Evolutionary conservation across 164 flowering plant species (phyloP).

Genomic region (Liquidambar formosana): DNA sequence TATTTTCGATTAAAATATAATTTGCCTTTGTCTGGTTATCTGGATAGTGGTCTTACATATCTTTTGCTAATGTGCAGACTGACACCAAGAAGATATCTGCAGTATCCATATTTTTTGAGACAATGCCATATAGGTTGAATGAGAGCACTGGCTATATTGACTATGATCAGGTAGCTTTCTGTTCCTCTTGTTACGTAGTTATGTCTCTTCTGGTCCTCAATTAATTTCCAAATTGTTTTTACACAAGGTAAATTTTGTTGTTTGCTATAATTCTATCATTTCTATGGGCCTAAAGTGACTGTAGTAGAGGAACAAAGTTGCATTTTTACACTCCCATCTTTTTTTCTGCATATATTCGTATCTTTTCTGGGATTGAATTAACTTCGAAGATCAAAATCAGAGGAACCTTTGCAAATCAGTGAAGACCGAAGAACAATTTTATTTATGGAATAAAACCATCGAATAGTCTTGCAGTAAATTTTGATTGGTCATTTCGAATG

Average conservation of each 20-base stretch:
- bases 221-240: not conserved
- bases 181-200: not conserved
- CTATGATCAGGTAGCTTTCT: slow-evolving; percentile 60
- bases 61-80: slow-evolving; percentile 48
- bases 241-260: no score
- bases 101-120: slow-evolving; percentile 77
- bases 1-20: not conserved
- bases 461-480: no score
- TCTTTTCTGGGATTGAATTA: not conserved
- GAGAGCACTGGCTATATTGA: slow-evolving; percentile 79
- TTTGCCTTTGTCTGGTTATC: not conserved
- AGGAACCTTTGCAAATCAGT: not conserved
- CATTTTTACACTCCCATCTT: not conserved
- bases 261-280: not conserved
- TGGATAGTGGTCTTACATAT: not conserved
- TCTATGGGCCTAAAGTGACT: not conserved
- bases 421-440: no score
- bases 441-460: no score
- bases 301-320: not conserved
- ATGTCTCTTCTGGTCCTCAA: not conserved
- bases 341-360: not conserved
- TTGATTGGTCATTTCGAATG: no score
- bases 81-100: slow-evolving; percentile 88
- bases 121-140: slow-evolving; percentile 81
- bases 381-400: not conserved